A percentile compares a stretch with the other conserved stretches of the same genome.
These are phyloP conservation scores for Calendula officinalis DNA, from an alignment of 129 eudicot species.

Conservation along the genomic window DNA sequence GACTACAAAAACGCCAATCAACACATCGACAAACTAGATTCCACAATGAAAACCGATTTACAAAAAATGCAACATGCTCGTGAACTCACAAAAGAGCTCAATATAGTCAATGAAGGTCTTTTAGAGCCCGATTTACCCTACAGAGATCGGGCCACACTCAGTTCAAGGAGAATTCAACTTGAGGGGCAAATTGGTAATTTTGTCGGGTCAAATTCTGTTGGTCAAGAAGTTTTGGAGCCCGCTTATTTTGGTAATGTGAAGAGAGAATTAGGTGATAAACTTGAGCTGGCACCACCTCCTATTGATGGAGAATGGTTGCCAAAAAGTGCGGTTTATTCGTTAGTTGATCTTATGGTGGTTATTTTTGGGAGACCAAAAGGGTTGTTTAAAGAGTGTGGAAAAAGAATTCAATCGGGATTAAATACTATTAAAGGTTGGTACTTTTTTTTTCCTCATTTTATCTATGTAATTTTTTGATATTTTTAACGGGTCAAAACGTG, in stretches of 20 bases:
- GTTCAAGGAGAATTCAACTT: conserved; percentile 52
- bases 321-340: conserved; percentile 80
- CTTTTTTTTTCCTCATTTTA: conserved; percentile 4
- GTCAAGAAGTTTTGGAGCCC: conserved; percentile 60
- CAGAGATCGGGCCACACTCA: conserved; percentile 60
- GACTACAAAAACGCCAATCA: conserved; percentile 80
- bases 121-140: conserved; percentile 55
- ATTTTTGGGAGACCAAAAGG: conserved; percentile 91
- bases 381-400: conserved; percentile 81
- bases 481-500: neutral
- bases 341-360: conserved; percentile 83
- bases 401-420: conserved; percentile 85
- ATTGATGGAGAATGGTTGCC: conserved; percentile 99
- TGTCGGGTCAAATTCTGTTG: conserved; percentile 37
- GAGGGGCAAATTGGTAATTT: conserved; percentile 54
- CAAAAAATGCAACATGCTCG: conserved; percentile 52
- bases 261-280: conserved; percentile 64
- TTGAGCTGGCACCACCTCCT: conserved; percentile 91
- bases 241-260: conserved; percentile 73
- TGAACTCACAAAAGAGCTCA: conserved; percentile 64
- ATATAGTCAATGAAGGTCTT: conserved; percentile 57
- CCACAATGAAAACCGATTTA: conserved; percentile 79
- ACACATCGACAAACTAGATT: conserved; percentile 80
- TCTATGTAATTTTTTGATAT: neutral
- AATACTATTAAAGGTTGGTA: conserved; percentile 59